Base-by-base conservation (phyloP, 306 rosid genomes). In the Gleditsia sinensis region DNA sequence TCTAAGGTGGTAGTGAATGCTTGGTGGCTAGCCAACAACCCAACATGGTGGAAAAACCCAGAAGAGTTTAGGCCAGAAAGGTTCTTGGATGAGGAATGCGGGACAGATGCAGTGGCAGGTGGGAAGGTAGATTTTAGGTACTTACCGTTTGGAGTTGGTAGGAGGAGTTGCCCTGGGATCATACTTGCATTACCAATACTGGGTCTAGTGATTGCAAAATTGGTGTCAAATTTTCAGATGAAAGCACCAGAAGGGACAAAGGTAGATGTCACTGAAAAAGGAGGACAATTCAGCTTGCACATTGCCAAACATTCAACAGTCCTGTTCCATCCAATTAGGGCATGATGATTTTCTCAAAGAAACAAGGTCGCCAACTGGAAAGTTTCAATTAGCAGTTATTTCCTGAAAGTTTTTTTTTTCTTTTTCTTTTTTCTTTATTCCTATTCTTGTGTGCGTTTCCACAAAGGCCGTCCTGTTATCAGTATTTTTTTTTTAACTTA, bases 21-120 rank as follows among this genome's bases (percentile, higher is more conserved):
- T 0, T 92, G 98, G 97, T 90, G 96, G 96, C 84, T 92, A 16
- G 90, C 91, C 7, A 92, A 92, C 74, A 92, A 90, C 76, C 98
- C 96, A 0, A 49, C 48, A 7, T 90, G 96, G 94, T 92, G 98
- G 98, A 74, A 75, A 25, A 79, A 86, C 7, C 92, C 98, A 0
- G 83, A 88, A 37, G 91, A 90, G 80, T 92, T 92, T 27, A 74
- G 90, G 73, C 98, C 98, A 0, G 94, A 92, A 69, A 82, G 98
- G 79, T 92, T 90, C 83, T 56, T 90, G 70, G 79, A 88, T 34
- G 98, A 92, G 85, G 98, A 92, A 14, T 6, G 51, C 43, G 74
- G 74, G 17, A 86, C 81, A 0, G 91, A 90, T 20, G 93, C 91
- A 0, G 85, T 80, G 56, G 98, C 83, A 0, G 94, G 88, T 7